These are phyloP conservation scores for Nemania serpens DNA, from an alignment of 2,329 filamentous ascomycete genomes.

Conservation along the genomic window DNA sequence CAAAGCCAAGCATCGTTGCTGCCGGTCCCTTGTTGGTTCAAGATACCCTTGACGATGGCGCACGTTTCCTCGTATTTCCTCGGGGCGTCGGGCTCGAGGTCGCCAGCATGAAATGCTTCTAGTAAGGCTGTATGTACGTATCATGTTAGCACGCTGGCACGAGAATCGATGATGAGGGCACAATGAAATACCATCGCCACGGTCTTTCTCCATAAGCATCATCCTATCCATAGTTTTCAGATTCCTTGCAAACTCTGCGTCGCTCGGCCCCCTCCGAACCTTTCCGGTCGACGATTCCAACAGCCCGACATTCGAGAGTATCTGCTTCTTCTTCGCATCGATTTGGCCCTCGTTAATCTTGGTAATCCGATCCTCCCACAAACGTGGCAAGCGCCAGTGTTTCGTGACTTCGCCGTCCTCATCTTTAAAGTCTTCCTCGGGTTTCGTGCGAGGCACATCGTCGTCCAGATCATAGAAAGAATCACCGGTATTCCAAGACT, in stretches of 20 bases:
- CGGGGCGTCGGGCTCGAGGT: constrained; percentile 47
- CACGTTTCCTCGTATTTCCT: constrained; percentile 45
- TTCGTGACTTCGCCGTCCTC: constrained; percentile 19
- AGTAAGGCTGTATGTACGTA: constrained; percentile 43
- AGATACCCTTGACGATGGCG: constrained; percentile 42
- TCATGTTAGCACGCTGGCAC: not conserved
- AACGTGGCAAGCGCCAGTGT: constrained; percentile 29
- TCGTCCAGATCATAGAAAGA: constrained; percentile 6
- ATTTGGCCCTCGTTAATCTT: constrained; percentile 21
- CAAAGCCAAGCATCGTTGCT: constrained; percentile 34
- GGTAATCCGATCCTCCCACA: constrained; percentile 30
- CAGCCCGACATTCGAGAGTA: constrained; percentile 28
- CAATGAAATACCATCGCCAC: constrained; percentile 27
- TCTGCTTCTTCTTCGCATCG: constrained; percentile 20
- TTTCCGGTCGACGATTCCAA: constrained; percentile 7
- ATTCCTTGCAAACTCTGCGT: constrained; percentile 13
- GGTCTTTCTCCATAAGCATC: constrained; percentile 33
- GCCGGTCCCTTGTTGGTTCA: constrained; percentile 30
- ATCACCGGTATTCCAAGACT: not conserved
- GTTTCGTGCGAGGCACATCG: not conserved
- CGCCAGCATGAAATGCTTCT: constrained; percentile 50
- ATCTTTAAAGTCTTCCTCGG: constrained; percentile 1
- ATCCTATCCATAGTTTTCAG: constrained; percentile 21
- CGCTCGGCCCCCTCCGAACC: constrained; percentile 1
- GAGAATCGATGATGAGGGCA: not conserved